Evolutionary conservation across 2,329 filamentous ascomycete species (phyloP).

Genomic region (Scopulariopsis brevicaulis): DNA sequence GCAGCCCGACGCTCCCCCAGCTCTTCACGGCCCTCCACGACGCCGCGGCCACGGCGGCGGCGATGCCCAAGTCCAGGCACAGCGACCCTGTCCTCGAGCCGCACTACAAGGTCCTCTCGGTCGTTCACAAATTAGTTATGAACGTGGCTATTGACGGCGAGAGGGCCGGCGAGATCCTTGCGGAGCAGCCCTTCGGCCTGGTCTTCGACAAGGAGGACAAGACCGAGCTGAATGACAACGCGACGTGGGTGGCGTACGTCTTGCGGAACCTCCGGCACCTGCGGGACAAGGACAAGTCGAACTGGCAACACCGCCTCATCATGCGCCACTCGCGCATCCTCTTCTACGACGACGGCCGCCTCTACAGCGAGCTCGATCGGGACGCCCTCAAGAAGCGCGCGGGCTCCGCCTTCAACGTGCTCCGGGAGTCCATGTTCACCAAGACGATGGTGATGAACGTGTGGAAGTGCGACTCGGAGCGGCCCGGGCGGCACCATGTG

Average conservation of each 20-base stretch:
- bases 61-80: slow-evolving; percentile 41
- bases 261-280: slow-evolving; percentile 38
- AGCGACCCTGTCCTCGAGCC: slow-evolving; percentile 79
- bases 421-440: slow-evolving; percentile 65
- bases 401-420: slow-evolving; percentile 67
- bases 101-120: slow-evolving; percentile 80
- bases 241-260: slow-evolving; percentile 48
- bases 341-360: slow-evolving; percentile 29
- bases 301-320: slow-evolving; percentile 91
- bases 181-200: slow-evolving; percentile 42
- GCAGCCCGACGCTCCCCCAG: slow-evolving; percentile 27
- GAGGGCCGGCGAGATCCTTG: slow-evolving; percentile 38
- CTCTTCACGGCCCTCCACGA: slow-evolving; percentile 39
- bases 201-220: slow-evolving; percentile 26
- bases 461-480: slow-evolving; percentile 85
- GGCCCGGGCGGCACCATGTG: slow-evolving; percentile 76
- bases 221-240: slow-evolving; percentile 42
- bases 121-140: slow-evolving; percentile 70
- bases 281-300: slow-evolving; percentile 72
- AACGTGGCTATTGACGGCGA: slow-evolving; percentile 33
- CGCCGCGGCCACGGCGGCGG: slow-evolving; percentile 36
- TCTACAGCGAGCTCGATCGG: slow-evolving; percentile 19
- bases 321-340: slow-evolving; percentile 55
- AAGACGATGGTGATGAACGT: slow-evolving; percentile 93
- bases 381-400: slow-evolving; percentile 43